Evolutionary conservation across 192 early-diverging fungal genomes (phyloP), one percentile per base, ranked within the genome.

Genomic region (Coemansia sp.): DNA sequence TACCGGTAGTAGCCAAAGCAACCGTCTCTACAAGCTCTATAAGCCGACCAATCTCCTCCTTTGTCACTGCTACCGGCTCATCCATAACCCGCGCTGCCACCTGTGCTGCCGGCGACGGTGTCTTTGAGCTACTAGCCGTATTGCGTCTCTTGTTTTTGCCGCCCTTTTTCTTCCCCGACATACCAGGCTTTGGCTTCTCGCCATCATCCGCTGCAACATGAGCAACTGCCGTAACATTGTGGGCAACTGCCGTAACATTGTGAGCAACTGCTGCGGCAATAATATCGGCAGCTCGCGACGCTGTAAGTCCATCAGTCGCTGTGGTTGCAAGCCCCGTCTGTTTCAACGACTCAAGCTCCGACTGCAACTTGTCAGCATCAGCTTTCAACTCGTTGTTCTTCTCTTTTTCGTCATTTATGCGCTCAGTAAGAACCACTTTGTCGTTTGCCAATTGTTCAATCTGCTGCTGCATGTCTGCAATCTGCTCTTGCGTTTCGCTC

Each of bases 121-220:
- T 38, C 6, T 59, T 18, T 26, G 52, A 40, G 5, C 23, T 46
- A 5, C 51, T 47, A 11, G 25, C 49, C 6, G 74, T 78, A 54
- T 58, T 62, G 50, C 71, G 71, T 21, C 76, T 73, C 14, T 44
- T 44, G 63, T 69, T 73, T 49, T 79, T 79, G 38, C 56, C 44
- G 21, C 57, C 58, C 34, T 61, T 64, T 50, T 70, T 71, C 67
- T 70, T 73, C 42, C 55, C 44, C 9, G 40, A 57, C 10, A 23
- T 47, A 4, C 11, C 34, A 37, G 42, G 63, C 55, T 58, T 50
- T 17, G 48, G 52, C 37, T 54, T 46, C 15, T 44, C 40, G 40
- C 40, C 15, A n/a, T 44, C 40, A 44, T 15, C 40, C 12, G 53
- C 44, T 12, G 21, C 21, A 21, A 21, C 21, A 21, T 21, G 21